A percentile compares a stretch with the other conserved stretches of the same genome.
Conservation (phyloP, 2,329 filamentous ascomycete species). For the Colletotrichum sp. region DNA sequence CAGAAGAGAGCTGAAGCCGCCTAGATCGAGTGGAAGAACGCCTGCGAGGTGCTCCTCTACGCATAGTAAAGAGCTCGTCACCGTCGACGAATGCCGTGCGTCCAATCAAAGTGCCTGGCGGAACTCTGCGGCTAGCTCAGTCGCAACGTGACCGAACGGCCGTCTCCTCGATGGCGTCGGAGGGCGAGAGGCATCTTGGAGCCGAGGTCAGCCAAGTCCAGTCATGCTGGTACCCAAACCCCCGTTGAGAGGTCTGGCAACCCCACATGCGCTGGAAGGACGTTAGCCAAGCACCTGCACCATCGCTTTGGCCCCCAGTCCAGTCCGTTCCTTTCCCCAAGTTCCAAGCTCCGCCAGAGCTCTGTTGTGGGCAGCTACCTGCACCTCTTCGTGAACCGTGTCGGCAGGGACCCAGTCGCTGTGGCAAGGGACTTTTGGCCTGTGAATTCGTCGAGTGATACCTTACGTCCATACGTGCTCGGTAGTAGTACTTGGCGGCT, state of each 20-base stretch:
- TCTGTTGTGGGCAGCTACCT: neutral
- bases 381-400: neutral
- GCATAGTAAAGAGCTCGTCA: neutral
- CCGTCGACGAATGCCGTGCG: neutral
- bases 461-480: neutral
- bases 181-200: neutral
- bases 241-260: neutral
- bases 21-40: neutral
- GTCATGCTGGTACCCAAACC: neutral
- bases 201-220: neutral
- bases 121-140: neutral
- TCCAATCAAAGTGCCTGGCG: neutral
- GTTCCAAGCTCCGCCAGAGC: neutral
- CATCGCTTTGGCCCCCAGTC: neutral
- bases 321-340: neutral
- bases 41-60: neutral
- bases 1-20: neutral
- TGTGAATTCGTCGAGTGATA: neutral
- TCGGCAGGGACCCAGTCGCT: neutral
- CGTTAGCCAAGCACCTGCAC: neutral
- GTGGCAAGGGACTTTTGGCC: neutral
- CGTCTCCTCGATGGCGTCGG: neutral
- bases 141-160: neutral
- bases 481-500: neutral
- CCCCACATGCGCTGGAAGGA: neutral